Base-by-base conservation (phyloP, 2,329 filamentous ascomycete species). In the Mollisia scopiformis region DNA sequence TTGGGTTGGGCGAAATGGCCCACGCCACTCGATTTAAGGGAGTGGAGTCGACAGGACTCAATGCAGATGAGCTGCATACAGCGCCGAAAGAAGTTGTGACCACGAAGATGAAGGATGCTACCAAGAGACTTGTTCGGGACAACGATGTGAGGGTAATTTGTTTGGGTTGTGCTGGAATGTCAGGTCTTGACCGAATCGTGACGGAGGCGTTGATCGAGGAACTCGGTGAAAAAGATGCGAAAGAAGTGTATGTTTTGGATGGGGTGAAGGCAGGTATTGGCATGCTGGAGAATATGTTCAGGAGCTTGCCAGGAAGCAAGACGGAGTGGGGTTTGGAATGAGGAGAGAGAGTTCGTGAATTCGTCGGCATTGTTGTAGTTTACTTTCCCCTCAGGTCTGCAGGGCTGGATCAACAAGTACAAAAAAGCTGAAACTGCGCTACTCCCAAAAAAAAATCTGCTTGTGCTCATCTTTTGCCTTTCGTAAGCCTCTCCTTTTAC, bases 141-240 rank as follows among this genome's bases (percentile, higher is more conserved):
- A 78, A 82, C 0, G 78, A 80, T 3, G 84, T 93, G 0, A 79
- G 81, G 4, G 90, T 88, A 25, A 85, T 97, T 7, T 90, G 92
- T 70, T 83, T 97, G 79, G 93, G 93, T 0, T 97, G 93, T 74
- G 93, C 91, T 2, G 93, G 93, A 0, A 97, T 97, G 93, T 88
- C 89, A 1, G 93, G 93, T 0, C 82, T 97, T 76, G 90, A 95
- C 68, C 80, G 86, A 41, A 88, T 88, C 61, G 92, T 97, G 39
- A 83, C 88, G 33, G 81, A 84, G 46, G 89, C 89, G 0, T 89
- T 90, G 35, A 70, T 84, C 0, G 86, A 90, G 60, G 80, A 84
- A 53, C 81, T 89, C 58, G 90, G 90, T 1, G 74, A 81, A n/a
- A 76, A 81, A 11, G 79, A 81, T 49, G 89, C 84, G 0, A 75